phyloP scores from a whole-genome alignment of 805 yeast species.

The Metschnikowia shivogae region DNA sequence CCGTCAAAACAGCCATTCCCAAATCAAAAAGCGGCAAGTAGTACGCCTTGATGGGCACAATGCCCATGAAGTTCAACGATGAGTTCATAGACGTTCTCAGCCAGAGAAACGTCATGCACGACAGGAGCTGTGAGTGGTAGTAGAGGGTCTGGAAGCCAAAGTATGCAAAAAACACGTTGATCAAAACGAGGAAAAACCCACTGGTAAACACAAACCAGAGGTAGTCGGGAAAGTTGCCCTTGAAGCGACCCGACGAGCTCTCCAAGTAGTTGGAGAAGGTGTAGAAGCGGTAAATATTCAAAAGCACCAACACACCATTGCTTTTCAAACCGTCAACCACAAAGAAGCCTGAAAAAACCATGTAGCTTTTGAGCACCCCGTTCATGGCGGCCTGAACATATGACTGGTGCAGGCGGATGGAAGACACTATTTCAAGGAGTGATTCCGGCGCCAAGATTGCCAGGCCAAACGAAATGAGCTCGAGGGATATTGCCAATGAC shows the following conservation, averaged over 20 bases:
- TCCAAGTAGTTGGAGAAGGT: slow-evolving; percentile 56
- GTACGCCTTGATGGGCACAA: slow-evolving; percentile 53
- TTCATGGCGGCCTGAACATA: neutral
- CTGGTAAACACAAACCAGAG: slow-evolving; percentile 49
- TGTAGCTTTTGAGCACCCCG: slow-evolving; percentile 36
- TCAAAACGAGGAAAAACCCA: slow-evolving; percentile 43
- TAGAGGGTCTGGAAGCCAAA: slow-evolving; percentile 10
- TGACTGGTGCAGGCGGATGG: slow-evolving; percentile 1
- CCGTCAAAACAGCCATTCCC: slow-evolving; percentile 33
- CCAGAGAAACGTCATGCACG: slow-evolving; percentile 61
- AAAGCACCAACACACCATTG: slow-evolving; percentile 25
- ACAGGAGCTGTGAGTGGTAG: slow-evolving; percentile 41
- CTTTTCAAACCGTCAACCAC: slow-evolving; percentile 35
- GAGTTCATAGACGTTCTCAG: slow-evolving; percentile 52
- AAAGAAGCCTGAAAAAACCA: slow-evolving; percentile 48
- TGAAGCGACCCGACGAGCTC: slow-evolving; percentile 41
- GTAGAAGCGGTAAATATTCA: slow-evolving; percentile 56
- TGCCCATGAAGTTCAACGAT: slow-evolving; percentile 48
- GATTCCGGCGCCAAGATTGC: slow-evolving; percentile 7
- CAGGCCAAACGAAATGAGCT: slow-evolving; percentile 14
- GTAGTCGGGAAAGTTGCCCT: slow-evolving; percentile 50
- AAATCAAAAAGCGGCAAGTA: slow-evolving; percentile 45
- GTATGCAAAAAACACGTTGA: slow-evolving; percentile 20
- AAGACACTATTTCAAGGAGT: slow-evolving; percentile 7
- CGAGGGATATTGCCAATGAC: slow-evolving; percentile 31